Base-by-base conservation (phyloP, 2,329 filamentous ascomycete genomes). In the Fonsecaea multimorphosa region DNA sequence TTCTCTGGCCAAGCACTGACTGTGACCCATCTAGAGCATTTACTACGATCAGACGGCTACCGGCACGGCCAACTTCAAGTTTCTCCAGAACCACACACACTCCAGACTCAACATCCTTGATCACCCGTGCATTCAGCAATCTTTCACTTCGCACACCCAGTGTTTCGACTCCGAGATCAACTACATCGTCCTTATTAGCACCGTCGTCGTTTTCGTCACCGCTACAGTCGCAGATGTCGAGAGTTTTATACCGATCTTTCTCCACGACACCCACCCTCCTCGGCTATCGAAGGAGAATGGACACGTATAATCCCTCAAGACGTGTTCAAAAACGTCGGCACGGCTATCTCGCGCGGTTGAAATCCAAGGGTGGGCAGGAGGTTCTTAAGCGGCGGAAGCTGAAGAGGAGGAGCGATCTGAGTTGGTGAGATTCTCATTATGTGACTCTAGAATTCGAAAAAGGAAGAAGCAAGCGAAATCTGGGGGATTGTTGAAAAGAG, bases 301-400 rank as follows among this genome's bases (percentile, higher is more conserved):
- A 83, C 64, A 89, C 87, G 49, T 88, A 82, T 72, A 84, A 85
- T 62, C 86, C 86, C 9, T 86, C 83, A 58, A 84, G 87, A 68
- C 73, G 82, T 52, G 84, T 87, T 49, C 80, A 87, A 74, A 89
- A 89, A 78, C 80, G 87, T 68, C 80, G 86, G 71, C 84, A 87
- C 76, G 86, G 86, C 1, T 89, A 87, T 72, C 73, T 89, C 66
- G 78, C 82, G 9, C 76, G 87, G 71, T 69, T 86, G 67, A 79
- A 79, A 72, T 81, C 80, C 24, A 80, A 82, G 72, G 84, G 81
- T 58, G 87, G 87, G 27, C 77, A 83, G 72, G 81, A 81, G 74
- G 78, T 83, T 56, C 70, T 89, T 69, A 81, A 80, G 76, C 79
- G 85, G 73, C 79, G 86, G 74, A 77, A 79, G 72, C 73, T 80